Conservation (phyloP, 2,329 filamentous ascomycete species). For the Myotisia sp. region DNA sequence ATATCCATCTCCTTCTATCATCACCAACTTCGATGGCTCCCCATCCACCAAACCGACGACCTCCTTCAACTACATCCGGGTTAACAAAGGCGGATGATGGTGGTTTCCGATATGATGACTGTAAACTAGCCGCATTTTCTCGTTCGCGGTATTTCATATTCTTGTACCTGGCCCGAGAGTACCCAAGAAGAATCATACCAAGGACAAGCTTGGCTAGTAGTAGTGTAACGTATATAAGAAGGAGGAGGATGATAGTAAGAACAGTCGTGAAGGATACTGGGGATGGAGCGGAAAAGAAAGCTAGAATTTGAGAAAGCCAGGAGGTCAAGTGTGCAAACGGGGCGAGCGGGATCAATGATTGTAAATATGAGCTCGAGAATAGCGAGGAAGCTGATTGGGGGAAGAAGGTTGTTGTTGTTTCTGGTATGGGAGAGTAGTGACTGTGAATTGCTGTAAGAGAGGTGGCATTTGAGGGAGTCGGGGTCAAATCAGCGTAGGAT, state of each 20-base stretch:
- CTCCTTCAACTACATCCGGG: constrained; percentile 51
- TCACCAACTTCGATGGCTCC: constrained; percentile 80
- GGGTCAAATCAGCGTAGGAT: constrained; percentile 29
- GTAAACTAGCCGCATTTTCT: constrained; percentile 12
- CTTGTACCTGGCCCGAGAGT: constrained; percentile 63
- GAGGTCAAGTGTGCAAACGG: constrained; percentile 16
- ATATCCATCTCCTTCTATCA: constrained; percentile 72
- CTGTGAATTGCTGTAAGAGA: constrained; percentile 32
- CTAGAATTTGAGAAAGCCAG: constrained; percentile 23
- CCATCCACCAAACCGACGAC: constrained; percentile 64
- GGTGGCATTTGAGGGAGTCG: constrained; percentile 27
- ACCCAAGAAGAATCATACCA: constrained; percentile 73
- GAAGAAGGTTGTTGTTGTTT: constrained; percentile 17
- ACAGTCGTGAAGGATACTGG: constrained; percentile 29
- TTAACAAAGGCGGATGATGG: constrained; percentile 24
- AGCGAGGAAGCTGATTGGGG: constrained; percentile 3
- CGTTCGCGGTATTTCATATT: constrained; percentile 60
- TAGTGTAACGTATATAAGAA: constrained; percentile 70
- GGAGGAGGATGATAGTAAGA: constrained; percentile 65
- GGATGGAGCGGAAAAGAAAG: constrained; percentile 30
- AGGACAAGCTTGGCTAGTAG: constrained; percentile 73
- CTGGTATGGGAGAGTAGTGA: constrained; percentile 30
- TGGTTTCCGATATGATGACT: constrained; percentile 16
- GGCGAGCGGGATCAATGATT: background rate
- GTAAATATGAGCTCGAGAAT: constrained; percentile 2